Evolutionary conservation across 176 grass and related monocot species (phyloP), one percentile per base, ranked within the genome.

Genomic region (Rhipidocladum racemiflorum): DNA sequence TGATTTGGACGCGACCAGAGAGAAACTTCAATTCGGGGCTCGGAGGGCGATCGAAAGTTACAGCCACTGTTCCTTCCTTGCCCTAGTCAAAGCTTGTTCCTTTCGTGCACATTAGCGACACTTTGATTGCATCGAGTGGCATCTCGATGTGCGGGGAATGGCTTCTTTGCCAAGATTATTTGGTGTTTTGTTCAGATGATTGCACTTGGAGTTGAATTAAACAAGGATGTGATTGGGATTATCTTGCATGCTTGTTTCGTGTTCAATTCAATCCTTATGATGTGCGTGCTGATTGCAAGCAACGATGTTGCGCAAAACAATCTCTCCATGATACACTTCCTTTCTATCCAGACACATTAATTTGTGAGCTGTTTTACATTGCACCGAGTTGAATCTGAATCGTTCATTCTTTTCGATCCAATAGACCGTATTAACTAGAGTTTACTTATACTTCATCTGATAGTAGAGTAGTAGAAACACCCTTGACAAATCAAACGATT

Each of bases 101-200:
- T 81, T 81, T 74, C 84, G 23, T 24, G 18, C 24, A 27, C 67
- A 61, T 62, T 36, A 35, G 14, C 39, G 39, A 82, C 44, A 55
- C 55, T 65, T 46, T 25, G 55, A 42, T 77, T 34, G 73, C 55
- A 42, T 16, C 9, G 25, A 17, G 16, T 29, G 34, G 36, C 21
- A 21, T 16, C 30, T 49, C 23, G 44, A 23, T 27, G 49, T 34
- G 18, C 8, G 20, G 51, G 30, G 21, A 21, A 28, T 38, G 20
- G 9, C 6, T n/a, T 53, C 24, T 24, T 39, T 29, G 3, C 7
- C 7, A 44, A 12, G 35, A 59, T 20, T 65, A 14, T 23, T 6
- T 15, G 23, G 25, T 42, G 32, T 30, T 77, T 59, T 45, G 24
- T 68, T 23, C 11, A 4, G 20, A 7, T 15, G 39, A 3, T 28